phyloP scores from a whole-genome alignment of 768 basidiomycete genomes.

The Floccularia luteovirens region DNA sequence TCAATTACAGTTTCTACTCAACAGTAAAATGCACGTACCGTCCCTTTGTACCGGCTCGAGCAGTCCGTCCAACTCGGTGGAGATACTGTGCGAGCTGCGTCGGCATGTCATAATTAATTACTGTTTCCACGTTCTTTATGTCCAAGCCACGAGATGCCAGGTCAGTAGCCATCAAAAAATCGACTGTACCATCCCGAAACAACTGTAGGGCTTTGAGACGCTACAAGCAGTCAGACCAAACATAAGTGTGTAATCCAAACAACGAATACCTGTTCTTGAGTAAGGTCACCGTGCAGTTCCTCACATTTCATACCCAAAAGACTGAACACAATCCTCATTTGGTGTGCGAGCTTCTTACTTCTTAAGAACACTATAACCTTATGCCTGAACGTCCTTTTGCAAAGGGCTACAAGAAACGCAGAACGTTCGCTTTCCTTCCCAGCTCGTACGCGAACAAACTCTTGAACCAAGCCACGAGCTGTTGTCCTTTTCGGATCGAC shows the following conservation, averaged over 20 bases:
- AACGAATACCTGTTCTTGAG: slow-evolving; percentile 86
- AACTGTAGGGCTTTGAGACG: slow-evolving; percentile 79
- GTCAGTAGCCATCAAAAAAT: slow-evolving; percentile 94
- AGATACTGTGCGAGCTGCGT: slow-evolving; percentile 87
- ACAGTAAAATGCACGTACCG: slow-evolving; percentile 43
- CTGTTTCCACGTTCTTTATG: slow-evolving; percentile 95
- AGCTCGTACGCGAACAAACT: slow-evolving; percentile 88
- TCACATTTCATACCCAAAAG: slow-evolving; percentile 84
- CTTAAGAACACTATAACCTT: slow-evolving; percentile 90
- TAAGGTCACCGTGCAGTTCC: slow-evolving; percentile 92
- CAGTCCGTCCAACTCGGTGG: slow-evolving; percentile 95
- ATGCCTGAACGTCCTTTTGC: slow-evolving; percentile 80
- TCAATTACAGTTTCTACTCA: background rate
- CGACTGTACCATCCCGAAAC: slow-evolving; percentile 84
- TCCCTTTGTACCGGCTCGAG: slow-evolving; percentile 89
- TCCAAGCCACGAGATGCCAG: slow-evolving; percentile 93
- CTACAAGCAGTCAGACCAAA: slow-evolving; percentile 27
- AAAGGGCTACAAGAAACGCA: slow-evolving; percentile 71
- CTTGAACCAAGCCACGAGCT: slow-evolving; percentile 82
- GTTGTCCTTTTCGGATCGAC: slow-evolving; percentile 91
- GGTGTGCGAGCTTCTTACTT: slow-evolving; percentile 96
- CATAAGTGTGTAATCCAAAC: background rate
- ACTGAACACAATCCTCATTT: slow-evolving; percentile 90
- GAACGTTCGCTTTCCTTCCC: slow-evolving; percentile 73
- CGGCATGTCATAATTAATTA: slow-evolving; percentile 99